phyloP scores from a whole-genome alignment of 345 rosid genomes.

The Rhodamnia rubescens region DNA sequence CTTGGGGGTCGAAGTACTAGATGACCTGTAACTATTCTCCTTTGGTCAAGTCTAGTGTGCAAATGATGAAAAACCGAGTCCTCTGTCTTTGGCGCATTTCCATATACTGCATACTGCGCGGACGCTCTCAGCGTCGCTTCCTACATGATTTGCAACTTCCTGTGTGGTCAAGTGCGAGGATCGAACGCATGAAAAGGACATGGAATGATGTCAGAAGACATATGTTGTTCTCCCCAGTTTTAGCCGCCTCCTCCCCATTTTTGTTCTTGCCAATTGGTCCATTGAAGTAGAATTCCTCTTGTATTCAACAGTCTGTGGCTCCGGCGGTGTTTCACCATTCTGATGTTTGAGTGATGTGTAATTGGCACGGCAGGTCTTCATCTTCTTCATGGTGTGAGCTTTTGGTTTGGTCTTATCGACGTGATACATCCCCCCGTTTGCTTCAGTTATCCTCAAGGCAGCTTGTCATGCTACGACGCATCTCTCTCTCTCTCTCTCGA shows the following conservation, averaged over 20 bases:
- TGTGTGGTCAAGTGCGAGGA: not conserved
- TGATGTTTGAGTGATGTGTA: not conserved
- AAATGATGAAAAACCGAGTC: not conserved
- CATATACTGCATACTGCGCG: not conserved
- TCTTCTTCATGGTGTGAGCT: not conserved
- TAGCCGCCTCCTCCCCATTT: not conserved
- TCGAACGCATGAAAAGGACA: not conserved
- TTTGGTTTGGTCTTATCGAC: not conserved
- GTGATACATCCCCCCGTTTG: not conserved
- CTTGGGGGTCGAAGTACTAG: not conserved
- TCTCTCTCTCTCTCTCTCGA: too few relatives aligned
- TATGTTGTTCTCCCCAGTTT: not conserved
- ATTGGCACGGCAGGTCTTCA: not conserved
- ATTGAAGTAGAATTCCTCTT: not conserved
- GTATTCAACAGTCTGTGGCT: not conserved
- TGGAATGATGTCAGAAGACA: not conserved
- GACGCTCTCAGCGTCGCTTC: not conserved
- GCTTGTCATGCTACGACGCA: too few relatives aligned
- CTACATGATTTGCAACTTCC: not conserved
- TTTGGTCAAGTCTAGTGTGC: not conserved
- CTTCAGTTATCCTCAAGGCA: not conserved
- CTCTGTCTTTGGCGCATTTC: not conserved
- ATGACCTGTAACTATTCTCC: not conserved
- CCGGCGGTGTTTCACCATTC: not conserved
- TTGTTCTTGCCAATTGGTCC: not conserved